A percentile compares a stretch with the other conserved stretches of the same genome.
Conservation (phyloP, 108 stramenopile genomes). For the Stephanodiscus triporus region DNA sequence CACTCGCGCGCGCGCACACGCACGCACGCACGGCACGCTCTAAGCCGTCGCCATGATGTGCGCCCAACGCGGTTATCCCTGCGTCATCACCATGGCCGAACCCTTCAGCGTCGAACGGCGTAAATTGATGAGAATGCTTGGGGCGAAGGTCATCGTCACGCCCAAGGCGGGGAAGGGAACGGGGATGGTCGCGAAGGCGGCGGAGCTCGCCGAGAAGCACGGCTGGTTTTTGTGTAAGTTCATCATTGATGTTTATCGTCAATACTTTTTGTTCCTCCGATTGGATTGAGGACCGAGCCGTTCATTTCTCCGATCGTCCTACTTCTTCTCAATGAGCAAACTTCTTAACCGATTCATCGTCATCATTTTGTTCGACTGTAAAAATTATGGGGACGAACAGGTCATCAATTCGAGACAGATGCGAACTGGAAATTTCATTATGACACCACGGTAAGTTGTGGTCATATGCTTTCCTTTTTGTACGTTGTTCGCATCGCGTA, state of each 20-base stretch:
- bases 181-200: conserved; percentile 68
- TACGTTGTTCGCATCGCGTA: no score
- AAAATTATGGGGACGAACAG: no score
- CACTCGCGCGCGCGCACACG: no score
- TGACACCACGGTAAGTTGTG: conserved; percentile 44
- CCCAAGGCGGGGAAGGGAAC: conserved; percentile 56
- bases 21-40: no score
- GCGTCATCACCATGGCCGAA: conserved; percentile 66
- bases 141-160: conserved; percentile 64
- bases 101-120: conserved; percentile 61
- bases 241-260: background rate
- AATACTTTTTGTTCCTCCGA: background rate
- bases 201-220: conserved; percentile 50
- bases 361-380: no score
- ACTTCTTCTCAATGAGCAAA: no score
- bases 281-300: background rate
- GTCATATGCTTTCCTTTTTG: no score
- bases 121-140: conserved; percentile 60
- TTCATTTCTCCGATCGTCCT: no score
- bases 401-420: conserved; percentile 69
- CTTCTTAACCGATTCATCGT: no score
- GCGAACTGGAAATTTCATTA: conserved; percentile 68
- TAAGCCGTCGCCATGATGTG: conserved; percentile 41
- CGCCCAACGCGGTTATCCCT: conserved; percentile 66
- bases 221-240: conserved; percentile 48